These are phyloP conservation scores for Phaeophleospora eucalypticola DNA, from an alignment of 2,329 filamentous ascomycete genomes.

Conservation along the genomic window DNA sequence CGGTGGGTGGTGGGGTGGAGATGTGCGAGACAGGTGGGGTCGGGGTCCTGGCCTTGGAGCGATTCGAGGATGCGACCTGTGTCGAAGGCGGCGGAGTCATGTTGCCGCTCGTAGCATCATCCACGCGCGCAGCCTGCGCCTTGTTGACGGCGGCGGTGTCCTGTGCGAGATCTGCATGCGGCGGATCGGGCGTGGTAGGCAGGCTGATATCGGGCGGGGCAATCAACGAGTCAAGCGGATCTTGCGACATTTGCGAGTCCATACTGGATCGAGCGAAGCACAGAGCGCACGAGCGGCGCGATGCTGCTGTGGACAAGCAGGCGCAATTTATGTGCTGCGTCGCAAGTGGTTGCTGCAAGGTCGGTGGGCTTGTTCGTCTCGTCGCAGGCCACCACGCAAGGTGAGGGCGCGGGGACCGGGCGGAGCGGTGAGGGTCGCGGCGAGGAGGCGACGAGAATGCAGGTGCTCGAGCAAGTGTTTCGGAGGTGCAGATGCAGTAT, in stretches of 20 bases:
- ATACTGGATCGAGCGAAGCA: slow-evolving; percentile 3
- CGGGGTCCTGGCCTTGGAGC: slow-evolving; percentile 43
- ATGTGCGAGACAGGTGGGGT: slow-evolving; percentile 49
- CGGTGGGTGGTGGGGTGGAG: slow-evolving; percentile 47
- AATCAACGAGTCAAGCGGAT: slow-evolving; percentile 14
- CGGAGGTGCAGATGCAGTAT: neutral
- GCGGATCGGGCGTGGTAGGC: slow-evolving; percentile 28
- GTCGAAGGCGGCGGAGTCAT: slow-evolving; percentile 63
- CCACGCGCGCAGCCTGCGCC: slow-evolving; percentile 18
- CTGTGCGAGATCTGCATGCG: slow-evolving; percentile 32
- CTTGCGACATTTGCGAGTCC: slow-evolving; percentile 11
- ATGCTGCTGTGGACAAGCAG: neutral
- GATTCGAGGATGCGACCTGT: slow-evolving; percentile 42
- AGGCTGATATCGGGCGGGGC: slow-evolving; percentile 12
- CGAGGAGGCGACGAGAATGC: neutral
- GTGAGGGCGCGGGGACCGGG: neutral
- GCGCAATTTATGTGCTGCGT: neutral
- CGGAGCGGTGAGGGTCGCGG: neutral
- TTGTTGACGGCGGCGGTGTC: slow-evolving; percentile 35
- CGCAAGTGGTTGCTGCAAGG: neutral
- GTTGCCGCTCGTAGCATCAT: slow-evolving; percentile 33
- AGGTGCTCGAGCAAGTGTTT: neutral
- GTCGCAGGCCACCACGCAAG: neutral
- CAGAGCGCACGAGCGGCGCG: neutral
- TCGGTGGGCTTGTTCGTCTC: neutral